A percentile compares a stretch with the other conserved stretches of the same genome.
These are phyloP conservation scores for Colletotrichum sp. DNA, from an alignment of 2,329 filamentous ascomycete genomes.

Conservation along the genomic window DNA sequence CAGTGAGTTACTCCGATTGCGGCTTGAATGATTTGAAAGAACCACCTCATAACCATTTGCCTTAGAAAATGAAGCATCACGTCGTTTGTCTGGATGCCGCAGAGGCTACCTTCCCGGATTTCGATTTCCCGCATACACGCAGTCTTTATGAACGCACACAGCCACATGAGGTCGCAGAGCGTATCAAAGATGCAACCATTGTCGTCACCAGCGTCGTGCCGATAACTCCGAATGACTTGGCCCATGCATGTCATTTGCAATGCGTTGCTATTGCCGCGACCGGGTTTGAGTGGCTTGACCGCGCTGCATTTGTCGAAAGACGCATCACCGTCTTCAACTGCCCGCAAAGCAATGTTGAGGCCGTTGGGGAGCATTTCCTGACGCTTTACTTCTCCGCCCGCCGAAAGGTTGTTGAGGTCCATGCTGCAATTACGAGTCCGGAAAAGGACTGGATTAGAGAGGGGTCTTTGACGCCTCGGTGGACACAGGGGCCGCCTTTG, in stretches of 20 bases:
- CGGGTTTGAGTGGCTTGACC: neutral
- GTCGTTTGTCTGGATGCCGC: neutral
- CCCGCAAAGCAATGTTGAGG: neutral
- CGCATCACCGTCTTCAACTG: neutral
- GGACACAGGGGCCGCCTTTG: neutral
- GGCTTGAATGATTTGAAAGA: neutral
- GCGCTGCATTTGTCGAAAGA: neutral
- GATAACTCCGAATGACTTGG: neutral
- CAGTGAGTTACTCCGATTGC: neutral
- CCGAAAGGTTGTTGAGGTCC: neutral
- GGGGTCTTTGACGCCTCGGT: neutral
- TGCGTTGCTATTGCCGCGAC: neutral
- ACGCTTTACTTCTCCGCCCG: neutral
- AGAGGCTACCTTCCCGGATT: neutral
- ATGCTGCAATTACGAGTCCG: neutral
- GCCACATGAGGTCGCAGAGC: neutral
- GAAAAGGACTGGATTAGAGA: neutral
- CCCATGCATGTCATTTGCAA: neutral
- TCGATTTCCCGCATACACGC: neutral
- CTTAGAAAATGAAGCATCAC: neutral
- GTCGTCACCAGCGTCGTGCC: neutral
- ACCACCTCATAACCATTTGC: neutral
- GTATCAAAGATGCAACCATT: neutral
- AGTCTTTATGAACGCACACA: neutral
- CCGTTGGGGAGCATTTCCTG: neutral